Evolutionary conservation across 2,329 filamentous ascomycete genomes (phyloP).

Genomic region (Talaromyces sp.): DNA sequence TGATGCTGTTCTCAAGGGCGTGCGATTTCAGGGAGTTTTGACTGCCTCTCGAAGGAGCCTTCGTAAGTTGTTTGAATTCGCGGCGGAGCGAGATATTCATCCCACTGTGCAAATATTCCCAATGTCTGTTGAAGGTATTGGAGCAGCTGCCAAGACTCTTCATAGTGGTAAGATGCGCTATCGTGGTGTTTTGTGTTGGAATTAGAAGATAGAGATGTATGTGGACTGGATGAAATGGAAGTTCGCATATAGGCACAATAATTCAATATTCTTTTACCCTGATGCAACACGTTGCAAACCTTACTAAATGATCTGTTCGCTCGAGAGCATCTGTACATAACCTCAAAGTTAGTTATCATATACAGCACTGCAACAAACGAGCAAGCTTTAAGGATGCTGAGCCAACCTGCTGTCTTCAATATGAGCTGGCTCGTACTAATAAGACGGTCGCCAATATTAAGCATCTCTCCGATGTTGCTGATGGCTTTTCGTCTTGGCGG

Average conservation of each 20-base stretch:
- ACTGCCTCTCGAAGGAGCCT: conserved; percentile 5
- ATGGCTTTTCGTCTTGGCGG: too few species aligned
- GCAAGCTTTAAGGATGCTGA: too few species aligned
- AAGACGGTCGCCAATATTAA: too few species aligned
- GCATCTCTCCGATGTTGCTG: too few species aligned
- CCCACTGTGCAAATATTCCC: conserved; percentile 9
- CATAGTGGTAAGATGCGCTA: conserved; percentile 9
- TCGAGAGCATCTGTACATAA: too few species aligned
- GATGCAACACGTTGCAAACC: not conserved
- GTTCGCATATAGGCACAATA: not conserved
- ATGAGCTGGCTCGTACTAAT: too few species aligned
- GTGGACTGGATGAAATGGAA: not conserved
- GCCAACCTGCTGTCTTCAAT: too few species aligned
- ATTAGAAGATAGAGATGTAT: not conserved
- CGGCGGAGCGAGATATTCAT: not conserved
- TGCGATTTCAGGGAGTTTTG: conserved; percentile 10
- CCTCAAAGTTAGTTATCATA: too few species aligned
- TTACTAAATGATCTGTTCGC: not conserved
- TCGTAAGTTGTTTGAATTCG: conserved; percentile 7
- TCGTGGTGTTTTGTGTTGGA: not conserved
- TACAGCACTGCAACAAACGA: too few species aligned
- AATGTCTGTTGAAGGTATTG: conserved; percentile 4
- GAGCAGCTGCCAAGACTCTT: not conserved
- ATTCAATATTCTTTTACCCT: not conserved
- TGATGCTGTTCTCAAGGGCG: conserved; percentile 1